These are phyloP conservation scores for Aeschynomene evenia DNA, from an alignment of 306 rosid species.

Conservation along the genomic window DNA sequence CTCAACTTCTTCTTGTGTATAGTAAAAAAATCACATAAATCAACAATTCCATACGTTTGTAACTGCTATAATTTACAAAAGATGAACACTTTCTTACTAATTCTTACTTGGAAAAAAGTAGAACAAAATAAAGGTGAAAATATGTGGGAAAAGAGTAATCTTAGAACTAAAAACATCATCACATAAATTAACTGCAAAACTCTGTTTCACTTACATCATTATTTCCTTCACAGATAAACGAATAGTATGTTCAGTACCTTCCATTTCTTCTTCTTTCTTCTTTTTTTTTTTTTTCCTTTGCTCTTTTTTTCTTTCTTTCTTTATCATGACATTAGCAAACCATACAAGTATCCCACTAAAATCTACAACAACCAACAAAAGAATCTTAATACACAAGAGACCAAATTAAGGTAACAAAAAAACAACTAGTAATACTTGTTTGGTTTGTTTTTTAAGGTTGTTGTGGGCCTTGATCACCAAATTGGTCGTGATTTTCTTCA, in stretches of 20 bases:
- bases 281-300: background rate
- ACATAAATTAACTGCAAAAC: background rate
- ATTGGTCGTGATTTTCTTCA: conserved; percentile 30
- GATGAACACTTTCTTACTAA: too few relatives aligned
- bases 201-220: conserved; percentile 17
- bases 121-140: too few relatives aligned
- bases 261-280: background rate
- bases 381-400: conserved; percentile 40
- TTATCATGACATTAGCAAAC: background rate
- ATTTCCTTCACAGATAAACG: conserved; percentile 21
- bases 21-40: too few relatives aligned
- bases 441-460: conserved; percentile 49
- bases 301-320: background rate
- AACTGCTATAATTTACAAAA: too few relatives aligned
- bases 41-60: too few relatives aligned
- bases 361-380: conserved; percentile 43
- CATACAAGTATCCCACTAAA: conserved; percentile 20
- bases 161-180: background rate
- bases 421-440: background rate
- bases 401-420: background rate
- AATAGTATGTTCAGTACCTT: conserved; percentile 22
- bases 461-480: conserved; percentile 42
- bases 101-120: too few relatives aligned
- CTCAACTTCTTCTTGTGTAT: too few relatives aligned
- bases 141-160: too few relatives aligned